phyloP scores from a whole-genome alignment of 73 alveolate species.

The Effrenium voratum region DNA sequence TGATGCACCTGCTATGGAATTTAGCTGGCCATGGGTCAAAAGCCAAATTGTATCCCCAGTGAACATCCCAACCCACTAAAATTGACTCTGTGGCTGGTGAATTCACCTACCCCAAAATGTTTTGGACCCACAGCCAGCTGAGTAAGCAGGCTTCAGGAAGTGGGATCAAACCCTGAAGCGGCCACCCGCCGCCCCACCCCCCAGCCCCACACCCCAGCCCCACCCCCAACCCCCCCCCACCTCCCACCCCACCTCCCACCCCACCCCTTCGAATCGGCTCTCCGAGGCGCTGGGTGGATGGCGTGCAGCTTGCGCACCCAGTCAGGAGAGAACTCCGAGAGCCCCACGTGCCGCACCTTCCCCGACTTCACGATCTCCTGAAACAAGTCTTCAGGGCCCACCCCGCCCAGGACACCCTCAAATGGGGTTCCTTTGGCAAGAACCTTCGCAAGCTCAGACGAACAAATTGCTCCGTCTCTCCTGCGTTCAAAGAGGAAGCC shows the following conservation, averaged over 20 bases:
- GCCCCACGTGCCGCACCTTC: constrained; percentile 82
- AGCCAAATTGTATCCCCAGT: too few species aligned
- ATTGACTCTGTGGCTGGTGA: too few species aligned
- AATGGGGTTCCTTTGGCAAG: too few species aligned
- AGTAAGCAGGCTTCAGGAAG: too few species aligned
- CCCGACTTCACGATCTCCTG: constrained; percentile 17
- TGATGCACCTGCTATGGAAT: too few species aligned
- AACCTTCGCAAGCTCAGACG: too few species aligned
- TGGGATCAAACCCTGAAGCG: not conserved
- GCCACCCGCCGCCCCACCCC: not conserved
- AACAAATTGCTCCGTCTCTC: too few species aligned
- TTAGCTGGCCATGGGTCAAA: too few species aligned
- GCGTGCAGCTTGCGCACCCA: constrained; percentile 62
- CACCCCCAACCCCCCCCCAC: not conserved
- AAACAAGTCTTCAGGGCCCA: not conserved
- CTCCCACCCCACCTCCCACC: not conserved
- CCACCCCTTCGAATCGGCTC: not conserved
- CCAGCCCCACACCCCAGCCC: not conserved
- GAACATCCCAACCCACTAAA: too few species aligned
- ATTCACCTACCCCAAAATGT: too few species aligned
- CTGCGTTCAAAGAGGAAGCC: too few species aligned
- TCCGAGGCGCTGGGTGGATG: not conserved
- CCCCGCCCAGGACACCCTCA: not conserved
- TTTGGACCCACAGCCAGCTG: too few species aligned
- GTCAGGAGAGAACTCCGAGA: constrained; percentile 77